Conservation (phyloP, 139 green algal genomes). For the Chlorella ohadii region DNA sequence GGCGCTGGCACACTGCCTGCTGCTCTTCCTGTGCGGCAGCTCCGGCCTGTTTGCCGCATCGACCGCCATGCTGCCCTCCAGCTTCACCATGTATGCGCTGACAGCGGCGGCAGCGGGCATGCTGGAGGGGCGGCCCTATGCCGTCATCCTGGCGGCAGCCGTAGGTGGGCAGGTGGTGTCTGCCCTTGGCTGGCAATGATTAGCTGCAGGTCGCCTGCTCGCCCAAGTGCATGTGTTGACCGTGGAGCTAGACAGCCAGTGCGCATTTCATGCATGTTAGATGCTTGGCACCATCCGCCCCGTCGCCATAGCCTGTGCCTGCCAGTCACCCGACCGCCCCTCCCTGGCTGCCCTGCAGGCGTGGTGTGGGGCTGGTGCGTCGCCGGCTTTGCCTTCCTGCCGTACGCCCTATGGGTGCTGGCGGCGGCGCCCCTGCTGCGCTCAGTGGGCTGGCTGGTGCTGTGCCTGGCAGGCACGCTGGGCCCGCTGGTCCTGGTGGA, state of each 20-base stretch:
- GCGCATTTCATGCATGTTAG: too few species aligned
- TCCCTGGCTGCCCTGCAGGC: conserved; percentile 34
- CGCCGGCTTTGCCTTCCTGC: conserved; percentile 64
- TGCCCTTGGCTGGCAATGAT: too few species aligned
- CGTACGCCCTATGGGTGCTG: conserved; percentile 68
- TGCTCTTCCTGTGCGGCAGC: conserved; percentile 57
- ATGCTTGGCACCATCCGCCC: too few species aligned
- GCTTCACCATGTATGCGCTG: conserved; percentile 82
- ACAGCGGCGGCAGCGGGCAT: conserved; percentile 65
- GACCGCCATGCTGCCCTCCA: conserved; percentile 79
- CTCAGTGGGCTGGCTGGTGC: conserved; percentile 25
- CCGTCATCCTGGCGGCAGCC: conserved; percentile 53
- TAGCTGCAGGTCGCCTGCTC: too few species aligned
- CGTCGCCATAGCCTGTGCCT: too few species aligned
- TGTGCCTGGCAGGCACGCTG: conserved; percentile 30
- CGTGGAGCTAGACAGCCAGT: too few species aligned
- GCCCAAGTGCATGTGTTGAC: too few species aligned
- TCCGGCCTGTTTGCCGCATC: conserved; percentile 70
- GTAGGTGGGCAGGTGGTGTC: conserved; percentile 47
- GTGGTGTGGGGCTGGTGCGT: conserved; percentile 87
- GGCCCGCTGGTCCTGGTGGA: conserved; percentile 49
- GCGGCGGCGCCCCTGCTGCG: conserved; percentile 2
- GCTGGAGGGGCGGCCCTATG: conserved; percentile 39
- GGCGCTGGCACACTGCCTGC: conserved; percentile 34
- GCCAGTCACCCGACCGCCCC: too few species aligned